Conservation (phyloP, 2,329 filamentous ascomycete species). For the Thermoascus crustaceus region DNA sequence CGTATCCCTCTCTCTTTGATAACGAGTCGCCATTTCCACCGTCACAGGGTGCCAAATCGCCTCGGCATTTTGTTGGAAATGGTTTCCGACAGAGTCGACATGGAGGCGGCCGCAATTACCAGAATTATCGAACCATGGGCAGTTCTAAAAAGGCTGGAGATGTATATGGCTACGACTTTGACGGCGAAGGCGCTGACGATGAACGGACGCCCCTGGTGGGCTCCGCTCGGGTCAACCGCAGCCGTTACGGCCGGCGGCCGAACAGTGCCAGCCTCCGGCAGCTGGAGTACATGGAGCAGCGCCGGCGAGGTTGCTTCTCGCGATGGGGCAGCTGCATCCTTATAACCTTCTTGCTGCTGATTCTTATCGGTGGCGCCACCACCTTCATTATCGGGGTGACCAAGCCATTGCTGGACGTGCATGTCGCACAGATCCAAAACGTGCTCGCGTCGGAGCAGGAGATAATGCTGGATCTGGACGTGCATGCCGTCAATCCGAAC, state of each 20-base stretch:
- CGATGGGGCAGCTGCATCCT: slow-evolving; percentile 81
- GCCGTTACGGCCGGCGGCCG: slow-evolving; percentile 47
- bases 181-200: slow-evolving; percentile 75
- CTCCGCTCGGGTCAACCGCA: slow-evolving; percentile 52
- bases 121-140: slow-evolving; percentile 39
- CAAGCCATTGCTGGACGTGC: slow-evolving; percentile 71
- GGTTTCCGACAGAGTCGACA: slow-evolving; percentile 60
- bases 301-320: slow-evolving; percentile 56
- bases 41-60: slow-evolving; percentile 57
- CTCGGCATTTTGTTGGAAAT: slow-evolving; percentile 42
- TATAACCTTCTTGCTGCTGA: slow-evolving; percentile 68
- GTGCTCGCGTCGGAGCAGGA: slow-evolving; percentile 91
- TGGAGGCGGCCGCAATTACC: slow-evolving; percentile 57
- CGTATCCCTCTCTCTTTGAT: slow-evolving; percentile 64
- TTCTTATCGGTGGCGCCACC: slow-evolving; percentile 76
- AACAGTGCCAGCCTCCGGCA: slow-evolving; percentile 54
- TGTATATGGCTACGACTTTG: slow-evolving; percentile 66
- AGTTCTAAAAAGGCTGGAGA: slow-evolving; percentile 52
- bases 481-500: slow-evolving; percentile 86
- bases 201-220: slow-evolving; percentile 76
- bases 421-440: slow-evolving; percentile 73
- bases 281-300: slow-evolving; percentile 64
- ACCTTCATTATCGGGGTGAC: slow-evolving; percentile 88
- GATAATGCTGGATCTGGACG: slow-evolving; percentile 84
- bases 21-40: slow-evolving; percentile 63